phyloP scores from a whole-genome alignment of 2,329 filamentous ascomycete species.

The Phyllosticta citrichinensis region DNA sequence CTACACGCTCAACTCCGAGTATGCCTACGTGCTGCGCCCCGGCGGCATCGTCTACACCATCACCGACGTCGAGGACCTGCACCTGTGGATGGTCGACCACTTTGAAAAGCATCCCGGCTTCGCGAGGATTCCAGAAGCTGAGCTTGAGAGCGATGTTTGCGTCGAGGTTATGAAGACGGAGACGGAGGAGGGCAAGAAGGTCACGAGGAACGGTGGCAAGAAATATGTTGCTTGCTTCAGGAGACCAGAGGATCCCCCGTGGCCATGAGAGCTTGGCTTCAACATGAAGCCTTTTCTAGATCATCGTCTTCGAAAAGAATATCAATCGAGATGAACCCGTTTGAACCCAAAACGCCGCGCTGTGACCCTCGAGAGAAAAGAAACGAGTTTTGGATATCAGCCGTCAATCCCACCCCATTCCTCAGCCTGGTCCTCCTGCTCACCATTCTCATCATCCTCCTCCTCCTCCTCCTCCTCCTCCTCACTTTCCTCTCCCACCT shows the following conservation, averaged over 20 bases:
- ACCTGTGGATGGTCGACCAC: conserved; percentile 86
- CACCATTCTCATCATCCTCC: conserved; percentile 31
- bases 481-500: neutral
- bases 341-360: conserved; percentile 20
- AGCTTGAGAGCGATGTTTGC: conserved; percentile 59
- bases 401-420: conserved; percentile 64
- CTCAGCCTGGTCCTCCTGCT: conserved; percentile 37
- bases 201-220: conserved; percentile 75
- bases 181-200: conserved; percentile 97
- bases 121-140: conserved; percentile 59
- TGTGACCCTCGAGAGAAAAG: conserved; percentile 13
- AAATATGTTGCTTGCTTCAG: conserved; percentile 89
- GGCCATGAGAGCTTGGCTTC: conserved; percentile 38
- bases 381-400: conserved; percentile 25
- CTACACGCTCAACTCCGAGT: conserved; percentile 79
- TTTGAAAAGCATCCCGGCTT: conserved; percentile 71
- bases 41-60: conserved; percentile 92
- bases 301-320: conserved; percentile 6
- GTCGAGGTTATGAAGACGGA: conserved; percentile 67
- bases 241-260: conserved; percentile 68
- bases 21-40: conserved; percentile 74
- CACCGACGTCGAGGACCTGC: conserved; percentile 90
- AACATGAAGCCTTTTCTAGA: neutral
- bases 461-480: conserved; percentile 25
- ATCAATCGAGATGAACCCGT: conserved; percentile 1